These are phyloP conservation scores for Wickerhamomyces silvicola DNA, from an alignment of 805 yeast species.

Conservation along the genomic window DNA sequence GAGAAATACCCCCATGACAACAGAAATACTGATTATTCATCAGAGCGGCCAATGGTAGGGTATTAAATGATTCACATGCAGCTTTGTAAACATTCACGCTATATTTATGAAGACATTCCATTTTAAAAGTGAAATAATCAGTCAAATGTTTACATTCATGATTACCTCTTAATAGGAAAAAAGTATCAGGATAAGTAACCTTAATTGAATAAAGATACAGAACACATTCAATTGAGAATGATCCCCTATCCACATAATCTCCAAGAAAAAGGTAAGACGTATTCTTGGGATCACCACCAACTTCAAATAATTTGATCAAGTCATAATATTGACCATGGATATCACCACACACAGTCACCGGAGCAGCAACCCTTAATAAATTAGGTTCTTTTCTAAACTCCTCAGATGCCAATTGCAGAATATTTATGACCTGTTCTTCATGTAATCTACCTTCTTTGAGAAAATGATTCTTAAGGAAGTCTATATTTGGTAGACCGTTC, in stretches of 20 bases:
- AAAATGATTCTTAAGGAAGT: conserved; percentile 68
- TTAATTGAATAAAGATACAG: conserved; percentile 74
- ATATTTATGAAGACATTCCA: conserved; percentile 86
- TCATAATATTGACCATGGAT: conserved; percentile 96
- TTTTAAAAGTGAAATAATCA: conserved; percentile 86
- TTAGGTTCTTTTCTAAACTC: conserved; percentile 70
- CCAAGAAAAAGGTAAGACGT: conserved; percentile 83
- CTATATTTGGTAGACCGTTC: conserved; percentile 66
- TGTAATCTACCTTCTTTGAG: conserved; percentile 73
- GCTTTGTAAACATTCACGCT: conserved; percentile 58
- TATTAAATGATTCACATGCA: conserved; percentile 71
- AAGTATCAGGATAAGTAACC: conserved; percentile 62
- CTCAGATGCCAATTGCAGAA: conserved; percentile 58
- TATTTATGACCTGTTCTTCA: conserved; percentile 62
- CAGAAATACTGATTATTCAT: conserved; percentile 94
- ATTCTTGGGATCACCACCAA: conserved; percentile 80
- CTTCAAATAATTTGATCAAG: conserved; percentile 82
- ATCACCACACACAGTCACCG: conserved; percentile 95
- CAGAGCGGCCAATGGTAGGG: conserved; percentile 86
- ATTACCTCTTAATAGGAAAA: conserved; percentile 86
- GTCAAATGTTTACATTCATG: conserved; percentile 94
- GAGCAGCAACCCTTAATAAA: conserved; percentile 76
- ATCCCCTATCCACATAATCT: conserved; percentile 94
- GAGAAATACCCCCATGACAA: conserved; percentile 94
- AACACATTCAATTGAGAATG: conserved; percentile 78